Evolutionary conservation across 768 basidiomycete genomes (phyloP).

Genomic region (Gautieria morchelliformis): DNA sequence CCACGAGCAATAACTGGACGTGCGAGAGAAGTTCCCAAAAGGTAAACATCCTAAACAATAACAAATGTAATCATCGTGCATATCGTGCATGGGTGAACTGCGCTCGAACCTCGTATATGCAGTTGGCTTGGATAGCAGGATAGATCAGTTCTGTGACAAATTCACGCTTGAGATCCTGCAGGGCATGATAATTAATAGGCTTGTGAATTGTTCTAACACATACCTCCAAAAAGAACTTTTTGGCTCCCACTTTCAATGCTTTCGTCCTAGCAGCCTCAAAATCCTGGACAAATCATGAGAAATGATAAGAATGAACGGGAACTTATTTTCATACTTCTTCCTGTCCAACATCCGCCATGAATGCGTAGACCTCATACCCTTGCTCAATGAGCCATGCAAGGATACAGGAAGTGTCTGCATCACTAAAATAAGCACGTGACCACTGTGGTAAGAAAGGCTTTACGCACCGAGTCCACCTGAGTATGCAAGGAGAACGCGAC

Average conservation of each 20-base stretch:
- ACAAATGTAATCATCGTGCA: background rate
- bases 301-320: background rate
- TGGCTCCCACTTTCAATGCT: slow-evolving; percentile 86
- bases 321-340: slow-evolving; percentile 50
- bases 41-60: slow-evolving; percentile 71
- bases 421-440: background rate
- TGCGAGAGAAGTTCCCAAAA: slow-evolving; percentile 94
- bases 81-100: background rate
- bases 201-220: background rate
- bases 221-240: slow-evolving; percentile 90
- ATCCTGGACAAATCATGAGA: slow-evolving; percentile 44
- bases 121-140: slow-evolving; percentile 96
- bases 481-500: slow-evolving; percentile 93
- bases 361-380: slow-evolving; percentile 93
- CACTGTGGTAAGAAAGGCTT: background rate
- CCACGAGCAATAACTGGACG: slow-evolving; percentile 98
- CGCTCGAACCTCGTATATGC: slow-evolving; percentile 82
- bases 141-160: slow-evolving; percentile 96
- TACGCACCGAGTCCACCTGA: slow-evolving; percentile 91
- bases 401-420: slow-evolving; percentile 93
- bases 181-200: background rate
- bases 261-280: slow-evolving; percentile 87
- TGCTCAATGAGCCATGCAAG: slow-evolving; percentile 98
- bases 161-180: slow-evolving; percentile 85
- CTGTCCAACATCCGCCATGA: slow-evolving; percentile 94